These are phyloP conservation scores for Phialemoniopsis sp. DNA, from an alignment of 2,329 filamentous ascomycete species.

Conservation along the genomic window DNA sequence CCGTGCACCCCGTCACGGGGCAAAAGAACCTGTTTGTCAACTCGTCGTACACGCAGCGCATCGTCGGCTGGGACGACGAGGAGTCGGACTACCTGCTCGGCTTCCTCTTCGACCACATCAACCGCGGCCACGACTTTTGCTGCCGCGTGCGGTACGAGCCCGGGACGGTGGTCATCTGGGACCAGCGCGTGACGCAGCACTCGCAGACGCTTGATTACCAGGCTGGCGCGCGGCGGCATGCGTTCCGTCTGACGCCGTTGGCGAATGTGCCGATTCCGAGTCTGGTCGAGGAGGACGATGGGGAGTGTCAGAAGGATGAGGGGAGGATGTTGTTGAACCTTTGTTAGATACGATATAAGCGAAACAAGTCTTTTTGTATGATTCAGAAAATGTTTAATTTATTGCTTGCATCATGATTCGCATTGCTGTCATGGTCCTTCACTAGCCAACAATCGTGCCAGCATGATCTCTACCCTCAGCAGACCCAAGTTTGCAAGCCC, in stretches of 20 bases:
- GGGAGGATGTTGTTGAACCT: conserved; percentile 9
- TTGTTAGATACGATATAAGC: conserved; percentile 4
- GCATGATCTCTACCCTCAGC: conserved; percentile 7
- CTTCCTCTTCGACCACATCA: conserved; percentile 41
- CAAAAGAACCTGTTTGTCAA: conserved; percentile 43
- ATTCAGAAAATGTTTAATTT: too few species aligned
- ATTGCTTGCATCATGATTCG: too few species aligned
- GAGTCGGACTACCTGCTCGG: conserved; percentile 38
- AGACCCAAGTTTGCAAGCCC: conserved; percentile 10
- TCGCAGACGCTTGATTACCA: conserved; percentile 39
- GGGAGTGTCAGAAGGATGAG: conserved; percentile 8
- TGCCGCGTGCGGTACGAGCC: conserved; percentile 41
- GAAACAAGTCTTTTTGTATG: too few species aligned
- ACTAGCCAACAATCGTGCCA: conserved; percentile 3
- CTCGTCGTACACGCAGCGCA: conserved; percentile 40
- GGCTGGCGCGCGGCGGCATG: conserved; percentile 38
- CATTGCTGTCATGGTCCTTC: background rate
- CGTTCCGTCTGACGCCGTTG: conserved; percentile 44
- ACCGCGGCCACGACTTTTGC: conserved; percentile 41
- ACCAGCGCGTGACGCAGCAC: conserved; percentile 42
- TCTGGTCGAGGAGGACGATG: conserved; percentile 10
- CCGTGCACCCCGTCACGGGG: conserved; percentile 42
- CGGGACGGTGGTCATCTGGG: conserved; percentile 44
- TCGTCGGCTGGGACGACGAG: conserved; percentile 42
- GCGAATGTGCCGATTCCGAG: conserved; percentile 41